phyloP scores from a whole-genome alignment of 2,329 filamentous ascomycete genomes.

The Pestalotiopsis sp. region DNA sequence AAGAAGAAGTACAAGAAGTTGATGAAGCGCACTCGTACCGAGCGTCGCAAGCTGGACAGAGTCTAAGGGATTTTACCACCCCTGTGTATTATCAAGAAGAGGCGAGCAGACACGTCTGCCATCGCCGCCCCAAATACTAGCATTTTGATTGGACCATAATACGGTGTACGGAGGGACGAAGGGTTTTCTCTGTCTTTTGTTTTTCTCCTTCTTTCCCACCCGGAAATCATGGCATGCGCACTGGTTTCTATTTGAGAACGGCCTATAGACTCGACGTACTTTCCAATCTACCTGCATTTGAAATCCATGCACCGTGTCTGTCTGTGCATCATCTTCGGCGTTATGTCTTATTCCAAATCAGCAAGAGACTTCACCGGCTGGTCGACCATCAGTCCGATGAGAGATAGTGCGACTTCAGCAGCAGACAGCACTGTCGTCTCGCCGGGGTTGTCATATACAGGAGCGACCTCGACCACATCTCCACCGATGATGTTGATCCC shows the following conservation, averaged over 20 bases:
- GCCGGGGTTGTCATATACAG: constrained; percentile 73
- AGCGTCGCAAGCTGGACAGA: constrained; percentile 82
- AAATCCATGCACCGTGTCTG: not conserved
- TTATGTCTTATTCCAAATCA: not conserved
- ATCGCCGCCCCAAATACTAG: not conserved
- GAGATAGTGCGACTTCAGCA: constrained; percentile 73
- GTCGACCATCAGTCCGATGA: constrained; percentile 67
- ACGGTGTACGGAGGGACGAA: constrained; percentile 21
- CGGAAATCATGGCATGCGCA: constrained; percentile 12
- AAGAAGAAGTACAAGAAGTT: constrained; percentile 99
- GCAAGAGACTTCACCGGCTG: constrained; percentile 25
- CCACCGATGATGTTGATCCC: constrained; percentile 74
- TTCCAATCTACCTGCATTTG: constrained; percentile 8
- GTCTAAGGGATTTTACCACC: constrained; percentile 40
- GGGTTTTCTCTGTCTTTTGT: constrained; percentile 17
- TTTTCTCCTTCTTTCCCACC: not conserved
- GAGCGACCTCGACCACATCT: constrained; percentile 80
- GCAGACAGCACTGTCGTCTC: constrained; percentile 76
- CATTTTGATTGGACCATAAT: constrained; percentile 22
- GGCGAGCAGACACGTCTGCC: not conserved
- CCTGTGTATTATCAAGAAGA: constrained; percentile 23
- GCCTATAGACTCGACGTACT: constrained; percentile 9
- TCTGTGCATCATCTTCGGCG: not conserved
- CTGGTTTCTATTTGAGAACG: not conserved
- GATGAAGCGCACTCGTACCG: constrained; percentile 86